A percentile compares a stretch with the other conserved stretches of the same genome.
These are phyloP conservation scores for Trichoderma reesei DNA, from an alignment of 495 filamentous ascomycete species.

Conservation along the genomic window DNA sequence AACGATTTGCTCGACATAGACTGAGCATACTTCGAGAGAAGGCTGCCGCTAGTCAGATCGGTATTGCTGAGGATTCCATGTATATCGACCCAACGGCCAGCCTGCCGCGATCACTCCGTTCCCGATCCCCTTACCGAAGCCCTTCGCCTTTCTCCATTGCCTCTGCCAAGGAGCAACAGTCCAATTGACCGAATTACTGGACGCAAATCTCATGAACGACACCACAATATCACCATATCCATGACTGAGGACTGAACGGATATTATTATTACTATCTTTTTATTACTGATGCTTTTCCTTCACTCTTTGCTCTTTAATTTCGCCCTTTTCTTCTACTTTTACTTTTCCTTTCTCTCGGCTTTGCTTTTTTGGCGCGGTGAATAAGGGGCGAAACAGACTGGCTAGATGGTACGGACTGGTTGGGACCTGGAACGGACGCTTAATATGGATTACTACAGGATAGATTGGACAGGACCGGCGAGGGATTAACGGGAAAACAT, in stretches of 20 bases:
- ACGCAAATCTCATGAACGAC: background rate
- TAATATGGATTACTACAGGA: background rate
- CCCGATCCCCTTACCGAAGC: background rate
- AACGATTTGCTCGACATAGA: slow-evolving; percentile 13
- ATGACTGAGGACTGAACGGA: background rate
- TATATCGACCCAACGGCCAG: slow-evolving; percentile 11
- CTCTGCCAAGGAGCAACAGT: background rate
- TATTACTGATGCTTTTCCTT: background rate
- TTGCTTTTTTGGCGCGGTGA: background rate
- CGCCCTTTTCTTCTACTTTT: background rate
- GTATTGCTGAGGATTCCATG: slow-evolving; percentile 17
- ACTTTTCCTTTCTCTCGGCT: background rate
- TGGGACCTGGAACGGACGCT: background rate
- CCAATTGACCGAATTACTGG: background rate
- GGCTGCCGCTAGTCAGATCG: slow-evolving; percentile 28
- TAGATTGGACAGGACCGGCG: background rate
- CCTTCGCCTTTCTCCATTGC: background rate
- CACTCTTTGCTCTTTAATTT: background rate
- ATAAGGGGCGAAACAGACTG: background rate
- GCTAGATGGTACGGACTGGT: background rate
- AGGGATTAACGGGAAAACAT: background rate
- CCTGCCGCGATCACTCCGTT: background rate
- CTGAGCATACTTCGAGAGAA: slow-evolving; percentile 33
- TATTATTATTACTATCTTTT: background rate
- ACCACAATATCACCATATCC: background rate